phyloP scores from a whole-genome alignment of 2,329 filamentous ascomycete genomes.

The Arthrobotrys sphaeroides region DNA sequence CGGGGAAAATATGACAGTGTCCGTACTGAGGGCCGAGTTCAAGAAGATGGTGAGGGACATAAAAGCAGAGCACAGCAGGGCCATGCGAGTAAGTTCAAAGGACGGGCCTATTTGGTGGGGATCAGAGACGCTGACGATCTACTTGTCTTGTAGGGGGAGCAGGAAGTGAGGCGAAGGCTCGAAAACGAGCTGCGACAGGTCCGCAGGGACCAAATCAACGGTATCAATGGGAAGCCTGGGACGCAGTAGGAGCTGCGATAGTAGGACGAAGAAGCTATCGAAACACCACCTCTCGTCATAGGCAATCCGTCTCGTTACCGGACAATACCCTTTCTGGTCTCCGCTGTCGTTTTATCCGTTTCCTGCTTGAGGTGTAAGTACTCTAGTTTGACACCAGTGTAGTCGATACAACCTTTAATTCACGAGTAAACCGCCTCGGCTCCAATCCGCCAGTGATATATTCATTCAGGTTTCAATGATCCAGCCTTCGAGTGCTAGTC shows the following conservation, averaged over 20 bases:
- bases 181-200: constrained; percentile 71
- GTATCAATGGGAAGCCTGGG: constrained; percentile 1
- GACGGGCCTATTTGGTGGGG: not conserved
- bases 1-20: constrained; percentile 71
- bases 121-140: not conserved
- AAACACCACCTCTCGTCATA: too few relatives aligned
- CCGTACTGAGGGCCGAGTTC: constrained; percentile 77
- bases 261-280: too few relatives aligned
- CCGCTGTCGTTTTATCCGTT: too few relatives aligned
- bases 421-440: too few relatives aligned
- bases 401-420: too few relatives aligned
- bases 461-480: too few relatives aligned
- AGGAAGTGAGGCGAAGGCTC: constrained; percentile 75
- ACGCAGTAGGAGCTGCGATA: not conserved
- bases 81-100: constrained; percentile 69
- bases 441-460: too few relatives aligned
- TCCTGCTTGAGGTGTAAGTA: too few relatives aligned
- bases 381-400: too few relatives aligned
- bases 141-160: constrained; percentile 68
- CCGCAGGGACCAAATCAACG: constrained; percentile 61
- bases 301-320: too few relatives aligned
- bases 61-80: constrained; percentile 72
- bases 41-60: constrained; percentile 83
- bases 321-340: too few relatives aligned
- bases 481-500: too few relatives aligned